Percentiles rank a stretch among this genome's conserved stretches.
phyloP scores from a whole-genome alignment of 257 asterid species.

The Petunia axillaris region DNA sequence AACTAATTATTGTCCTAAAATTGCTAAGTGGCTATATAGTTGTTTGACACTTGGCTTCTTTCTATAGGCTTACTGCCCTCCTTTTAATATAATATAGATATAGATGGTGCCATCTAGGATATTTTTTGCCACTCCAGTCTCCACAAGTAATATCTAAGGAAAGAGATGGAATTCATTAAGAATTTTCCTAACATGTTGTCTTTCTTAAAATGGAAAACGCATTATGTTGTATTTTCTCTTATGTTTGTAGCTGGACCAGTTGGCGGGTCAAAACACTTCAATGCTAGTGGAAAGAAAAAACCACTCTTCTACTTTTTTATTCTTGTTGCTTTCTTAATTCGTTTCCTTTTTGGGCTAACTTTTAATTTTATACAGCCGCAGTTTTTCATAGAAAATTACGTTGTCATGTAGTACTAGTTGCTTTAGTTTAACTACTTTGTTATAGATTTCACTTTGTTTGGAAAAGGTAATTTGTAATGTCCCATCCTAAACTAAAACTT shows the following conservation, averaged over 20 bases:
- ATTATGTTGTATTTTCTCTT: not conserved
- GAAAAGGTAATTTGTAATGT: not conserved
- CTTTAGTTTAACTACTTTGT: not conserved
- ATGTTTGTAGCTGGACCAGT: not conserved
- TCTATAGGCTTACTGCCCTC: too few relatives aligned
- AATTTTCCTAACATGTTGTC: not conserved
- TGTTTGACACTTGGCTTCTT: too few relatives aligned
- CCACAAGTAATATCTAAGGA: not conserved
- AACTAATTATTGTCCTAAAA: too few relatives aligned
- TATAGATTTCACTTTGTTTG: too few relatives aligned
- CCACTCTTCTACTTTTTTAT: not conserved
- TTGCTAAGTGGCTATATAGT: too few relatives aligned
- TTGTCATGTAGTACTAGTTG: not conserved
- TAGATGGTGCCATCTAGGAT: not conserved
- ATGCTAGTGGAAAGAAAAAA: not conserved
- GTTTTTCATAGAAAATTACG: not conserved
- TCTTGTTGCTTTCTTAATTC: not conserved
- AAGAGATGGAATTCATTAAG: constrained; percentile 2
- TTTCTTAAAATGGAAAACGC: not conserved
- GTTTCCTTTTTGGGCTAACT: not conserved
- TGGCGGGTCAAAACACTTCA: not conserved
- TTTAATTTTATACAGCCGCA: not conserved
- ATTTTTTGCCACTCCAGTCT: not conserved
- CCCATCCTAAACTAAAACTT: not conserved
- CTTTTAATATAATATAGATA: too few relatives aligned